phyloP scores from a whole-genome alignment of 2,329 filamentous ascomycete genomes.

The Penicillium sp. region DNA sequence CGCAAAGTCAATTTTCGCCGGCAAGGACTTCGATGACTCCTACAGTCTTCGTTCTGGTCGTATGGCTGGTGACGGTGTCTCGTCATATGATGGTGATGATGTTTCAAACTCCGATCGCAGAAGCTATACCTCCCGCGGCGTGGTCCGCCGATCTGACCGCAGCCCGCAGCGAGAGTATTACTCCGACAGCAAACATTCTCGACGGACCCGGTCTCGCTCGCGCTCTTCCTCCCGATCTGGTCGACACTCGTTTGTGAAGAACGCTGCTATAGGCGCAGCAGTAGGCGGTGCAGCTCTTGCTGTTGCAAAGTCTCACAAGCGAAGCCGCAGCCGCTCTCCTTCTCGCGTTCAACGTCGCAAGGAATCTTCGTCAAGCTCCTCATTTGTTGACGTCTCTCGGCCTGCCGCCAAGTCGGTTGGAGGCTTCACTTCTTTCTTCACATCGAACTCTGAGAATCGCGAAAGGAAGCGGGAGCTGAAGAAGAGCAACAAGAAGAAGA shows the following conservation, averaged over 20 bases:
- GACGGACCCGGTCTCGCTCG: conserved; percentile 49
- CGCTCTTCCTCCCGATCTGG: conserved; percentile 40
- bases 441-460: conserved; percentile 60
- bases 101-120: conserved; percentile 35
- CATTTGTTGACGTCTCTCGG: conserved; percentile 69
- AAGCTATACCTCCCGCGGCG: conserved; percentile 51
- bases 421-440: conserved; percentile 68
- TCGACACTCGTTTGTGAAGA: conserved; percentile 33
- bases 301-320: conserved; percentile 28
- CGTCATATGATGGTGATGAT: conserved; percentile 33
- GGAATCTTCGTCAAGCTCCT: conserved; percentile 60
- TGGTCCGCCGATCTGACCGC: conserved; percentile 35
- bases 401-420: conserved; percentile 55
- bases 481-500: conserved; percentile 47
- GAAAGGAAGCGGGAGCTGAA: conserved; percentile 51
- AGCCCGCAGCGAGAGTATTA: conserved; percentile 42
- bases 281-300: conserved; percentile 34
- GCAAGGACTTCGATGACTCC: conserved; percentile 63
- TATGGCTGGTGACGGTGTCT: conserved; percentile 32
- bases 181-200: conserved; percentile 34
- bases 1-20: conserved; percentile 58
- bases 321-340: conserved; percentile 41
- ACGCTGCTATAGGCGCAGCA: conserved; percentile 44
- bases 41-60: conserved; percentile 63
- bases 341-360: conserved; percentile 36